A percentile compares a stretch with the other conserved stretches of the same genome.
Conservation (phyloP, 306 rosid species). For the Malus domestica region DNA sequence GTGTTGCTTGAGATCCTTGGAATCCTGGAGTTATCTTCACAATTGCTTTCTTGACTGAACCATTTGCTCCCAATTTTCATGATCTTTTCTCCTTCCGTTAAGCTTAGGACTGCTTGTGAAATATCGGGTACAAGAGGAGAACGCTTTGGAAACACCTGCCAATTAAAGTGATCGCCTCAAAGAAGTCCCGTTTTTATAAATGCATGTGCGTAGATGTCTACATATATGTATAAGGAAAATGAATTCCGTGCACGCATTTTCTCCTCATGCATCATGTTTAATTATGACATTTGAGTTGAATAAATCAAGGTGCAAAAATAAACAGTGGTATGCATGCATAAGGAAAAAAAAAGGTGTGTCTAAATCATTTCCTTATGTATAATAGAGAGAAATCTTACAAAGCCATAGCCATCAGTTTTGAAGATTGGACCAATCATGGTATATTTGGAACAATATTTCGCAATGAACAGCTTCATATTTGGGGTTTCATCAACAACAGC, state of each 20-base stretch:
- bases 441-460: conserved; percentile 36
- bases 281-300: no score
- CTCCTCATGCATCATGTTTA: no score
- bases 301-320: no score
- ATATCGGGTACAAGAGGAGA: conserved; percentile 52
- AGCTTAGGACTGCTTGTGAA: conserved; percentile 48
- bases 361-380: no score
- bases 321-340: no score
- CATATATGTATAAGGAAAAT: no score
- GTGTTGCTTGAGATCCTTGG: conserved; percentile 25
- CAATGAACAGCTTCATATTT: conserved; percentile 28
- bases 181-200: background rate
- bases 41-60: conserved; percentile 19
- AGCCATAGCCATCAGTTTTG: conserved; percentile 52
- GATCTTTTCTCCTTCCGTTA: conserved; percentile 51
- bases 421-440: conserved; percentile 42
- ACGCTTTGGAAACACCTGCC: conserved; percentile 40
- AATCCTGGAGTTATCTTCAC: conserved; percentile 5
- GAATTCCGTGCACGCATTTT: no score
- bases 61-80: conserved; percentile 35
- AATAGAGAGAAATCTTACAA: conserved; percentile 28
- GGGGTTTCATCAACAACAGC: conserved; percentile 48
- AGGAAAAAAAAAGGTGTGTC: no score
- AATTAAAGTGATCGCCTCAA: background rate
- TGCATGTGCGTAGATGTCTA: no score